Evolutionary conservation across 768 basidiomycete species (phyloP).

Genomic region (Boletus patriciae): DNA sequence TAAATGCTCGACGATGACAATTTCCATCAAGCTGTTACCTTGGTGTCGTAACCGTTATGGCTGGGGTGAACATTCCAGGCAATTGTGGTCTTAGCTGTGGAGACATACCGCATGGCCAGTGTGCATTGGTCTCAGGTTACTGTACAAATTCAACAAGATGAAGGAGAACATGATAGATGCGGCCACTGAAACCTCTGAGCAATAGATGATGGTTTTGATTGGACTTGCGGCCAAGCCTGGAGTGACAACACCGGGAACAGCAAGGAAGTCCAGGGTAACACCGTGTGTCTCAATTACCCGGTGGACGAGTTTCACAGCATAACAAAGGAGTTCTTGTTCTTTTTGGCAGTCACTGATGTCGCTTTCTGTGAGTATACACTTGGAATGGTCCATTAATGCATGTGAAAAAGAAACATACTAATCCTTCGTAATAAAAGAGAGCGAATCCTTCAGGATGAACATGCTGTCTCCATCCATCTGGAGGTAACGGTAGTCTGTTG

Average conservation of each 20-base stretch:
- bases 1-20: too few species aligned
- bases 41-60: background rate
- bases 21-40: too few species aligned
- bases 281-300: background rate
- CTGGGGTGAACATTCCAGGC: background rate
- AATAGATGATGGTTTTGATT: slow-evolving; percentile 13
- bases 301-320: slow-evolving; percentile 6
- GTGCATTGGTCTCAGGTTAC: background rate
- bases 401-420: slow-evolving; percentile 1
- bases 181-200: slow-evolving; percentile 7
- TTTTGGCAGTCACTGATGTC: background rate
- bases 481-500: background rate
- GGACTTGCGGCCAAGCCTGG: background rate
- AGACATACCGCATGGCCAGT: slow-evolving; percentile 9
- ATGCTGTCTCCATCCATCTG: slow-evolving; percentile 9
- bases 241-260: slow-evolving; percentile 6
- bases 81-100: too few species aligned
- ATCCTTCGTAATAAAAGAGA: slow-evolving; percentile 14
- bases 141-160: slow-evolving; percentile 13
- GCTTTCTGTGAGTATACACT: slow-evolving; percentile 18
- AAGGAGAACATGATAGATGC: slow-evolving; percentile 17
- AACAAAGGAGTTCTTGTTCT: background rate
- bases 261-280: slow-evolving; percentile 13
- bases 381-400: background rate
- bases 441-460: slow-evolving; percentile 15